Evolutionary conservation across 2,329 filamentous ascomycete species (phyloP).

Genomic region (Chrysosporium keratinophilum): DNA sequence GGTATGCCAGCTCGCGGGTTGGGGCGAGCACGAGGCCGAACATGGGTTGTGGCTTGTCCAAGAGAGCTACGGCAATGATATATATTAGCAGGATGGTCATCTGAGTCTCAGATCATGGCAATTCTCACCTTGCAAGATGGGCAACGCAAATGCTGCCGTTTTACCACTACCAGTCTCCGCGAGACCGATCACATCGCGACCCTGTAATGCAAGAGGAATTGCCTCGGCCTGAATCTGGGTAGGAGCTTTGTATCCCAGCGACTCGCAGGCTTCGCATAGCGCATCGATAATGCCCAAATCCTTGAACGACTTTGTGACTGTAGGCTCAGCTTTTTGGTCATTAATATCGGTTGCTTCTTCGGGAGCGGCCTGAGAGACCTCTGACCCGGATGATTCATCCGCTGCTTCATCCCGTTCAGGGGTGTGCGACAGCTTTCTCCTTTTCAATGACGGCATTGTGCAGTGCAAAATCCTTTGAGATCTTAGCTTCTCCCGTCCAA

Average conservation of each 20-base stretch:
- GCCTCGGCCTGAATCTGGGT: conserved; percentile 82
- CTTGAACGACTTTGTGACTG: conserved; percentile 34
- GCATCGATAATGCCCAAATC: conserved; percentile 64
- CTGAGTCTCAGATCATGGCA: neutral
- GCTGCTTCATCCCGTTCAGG: conserved; percentile 18
- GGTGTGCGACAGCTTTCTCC: conserved; percentile 30
- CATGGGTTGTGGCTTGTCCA: conserved; percentile 74
- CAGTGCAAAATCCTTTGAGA: neutral
- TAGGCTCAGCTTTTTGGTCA: conserved; percentile 4
- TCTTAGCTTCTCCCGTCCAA: neutral
- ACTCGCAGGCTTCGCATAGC: conserved; percentile 76
- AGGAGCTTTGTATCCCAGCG: conserved; percentile 70
- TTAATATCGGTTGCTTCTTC: conserved; percentile 12
- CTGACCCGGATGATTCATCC: conserved; percentile 15
- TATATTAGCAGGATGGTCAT: neutral
- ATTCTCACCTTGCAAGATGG: conserved; percentile 60
- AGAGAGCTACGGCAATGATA: conserved; percentile 46
- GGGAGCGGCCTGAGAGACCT: conserved; percentile 10
- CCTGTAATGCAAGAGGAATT: conserved; percentile 69
- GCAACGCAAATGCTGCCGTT: conserved; percentile 87
- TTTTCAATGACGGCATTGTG: conserved; percentile 33
- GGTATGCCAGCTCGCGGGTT: conserved; percentile 83
- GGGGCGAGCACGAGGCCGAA: conserved; percentile 88
- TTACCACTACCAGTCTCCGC: conserved; percentile 95
- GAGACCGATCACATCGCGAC: conserved; percentile 80